Base-by-base conservation (phyloP, 495 filamentous ascomycete species). In the Zalerion maritima region DNA sequence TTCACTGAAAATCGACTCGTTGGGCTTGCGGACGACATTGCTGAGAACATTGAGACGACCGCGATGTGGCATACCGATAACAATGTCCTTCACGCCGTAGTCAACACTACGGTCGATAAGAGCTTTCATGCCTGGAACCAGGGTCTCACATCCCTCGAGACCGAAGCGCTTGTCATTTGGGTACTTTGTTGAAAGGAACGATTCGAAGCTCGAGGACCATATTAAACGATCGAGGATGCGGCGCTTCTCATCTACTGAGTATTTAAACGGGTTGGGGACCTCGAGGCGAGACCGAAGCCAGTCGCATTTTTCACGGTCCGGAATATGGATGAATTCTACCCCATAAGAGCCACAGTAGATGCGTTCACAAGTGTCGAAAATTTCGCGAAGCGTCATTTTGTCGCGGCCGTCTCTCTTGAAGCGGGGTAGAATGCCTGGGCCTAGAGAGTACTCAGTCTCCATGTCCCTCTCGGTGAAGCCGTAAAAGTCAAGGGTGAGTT, bases 131-230 rank as follows among this genome's bases (percentile, higher is more conserved):
- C 89, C 89, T 17, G 89, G 89, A 12, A 97, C 89, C 34, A 97
- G 69, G 19, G 81, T 81, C 54, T 96, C 91, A 46, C 85, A 92
- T 43, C 89, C 89, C 58, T 97, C 89, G 11, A 97, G 70, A 58
- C 89, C 89, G 57, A 97, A 97, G 42, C 89, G 78, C 70, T 97
- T 97, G 65, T 97, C 89, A 58, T 97, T 97, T 47, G 91, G 91
- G 63, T 91, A 96, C 57, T 97, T 97, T 31, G 82, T 93, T 18
- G 87, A 73, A 35, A 91, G 58, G 71, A 97, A 97, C 27, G 69
- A 57, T 57, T 97, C 89, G 52, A 97, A 97, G 58, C 79, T 94
- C 38, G 83, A 85, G 52, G 78, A 82, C 89, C 89, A 97, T 54
- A 97, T 97, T 24, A 97, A 61, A 52, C 89, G 86, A 54, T 97